A percentile compares a stretch with the other conserved stretches of the same genome.
These are phyloP conservation scores for Salix koriyanagi DNA, from an alignment of 345 rosid genomes.

Conservation along the genomic window DNA sequence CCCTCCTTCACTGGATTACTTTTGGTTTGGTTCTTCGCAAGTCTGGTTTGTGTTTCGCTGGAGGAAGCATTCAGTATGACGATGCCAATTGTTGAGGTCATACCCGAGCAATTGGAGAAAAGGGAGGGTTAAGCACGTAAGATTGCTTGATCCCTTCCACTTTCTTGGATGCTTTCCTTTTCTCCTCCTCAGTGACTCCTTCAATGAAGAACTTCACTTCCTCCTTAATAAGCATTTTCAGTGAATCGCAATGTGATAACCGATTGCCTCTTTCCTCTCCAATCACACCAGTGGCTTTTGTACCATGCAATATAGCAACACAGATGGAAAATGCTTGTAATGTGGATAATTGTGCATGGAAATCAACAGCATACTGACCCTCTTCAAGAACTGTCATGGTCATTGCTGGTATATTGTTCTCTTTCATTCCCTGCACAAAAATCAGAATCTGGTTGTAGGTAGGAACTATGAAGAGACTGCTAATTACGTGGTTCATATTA, in stretches of 20 bases:
- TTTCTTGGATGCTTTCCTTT: conserved; percentile 38
- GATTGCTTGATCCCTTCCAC: conserved; percentile 46
- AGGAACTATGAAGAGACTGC: neutral
- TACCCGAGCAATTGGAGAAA: conserved; percentile 85
- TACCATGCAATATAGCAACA: conserved; percentile 62
- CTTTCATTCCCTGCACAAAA: conserved; percentile 61
- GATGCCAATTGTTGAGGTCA: conserved; percentile 23
- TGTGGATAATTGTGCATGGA: conserved; percentile 80
- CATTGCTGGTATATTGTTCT: conserved; percentile 58
- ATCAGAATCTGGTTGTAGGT: conserved; percentile 12
- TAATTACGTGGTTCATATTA: neutral
- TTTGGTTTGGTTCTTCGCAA: neutral
- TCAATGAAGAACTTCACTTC: conserved; percentile 62
- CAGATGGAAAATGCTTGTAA: conserved; percentile 92
- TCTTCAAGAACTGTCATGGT: conserved; percentile 47
- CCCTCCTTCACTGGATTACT: neutral
- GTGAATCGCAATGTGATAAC: conserved; percentile 44
- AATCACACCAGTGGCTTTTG: conserved; percentile 28
- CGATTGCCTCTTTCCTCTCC: conserved; percentile 29
- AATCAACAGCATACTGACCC: conserved; percentile 72
- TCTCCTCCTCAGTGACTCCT: conserved; percentile 54
- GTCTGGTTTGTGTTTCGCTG: neutral
- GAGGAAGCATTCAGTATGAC: neutral
- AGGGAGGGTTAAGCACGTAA: conserved; percentile 70
- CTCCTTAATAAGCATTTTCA: conserved; percentile 66